Evolutionary conservation across 371 early-diverging fungal genomes (phyloP), one percentile per base, ranked within the genome.

Genomic region (Rhizopus microsporus): DNA sequence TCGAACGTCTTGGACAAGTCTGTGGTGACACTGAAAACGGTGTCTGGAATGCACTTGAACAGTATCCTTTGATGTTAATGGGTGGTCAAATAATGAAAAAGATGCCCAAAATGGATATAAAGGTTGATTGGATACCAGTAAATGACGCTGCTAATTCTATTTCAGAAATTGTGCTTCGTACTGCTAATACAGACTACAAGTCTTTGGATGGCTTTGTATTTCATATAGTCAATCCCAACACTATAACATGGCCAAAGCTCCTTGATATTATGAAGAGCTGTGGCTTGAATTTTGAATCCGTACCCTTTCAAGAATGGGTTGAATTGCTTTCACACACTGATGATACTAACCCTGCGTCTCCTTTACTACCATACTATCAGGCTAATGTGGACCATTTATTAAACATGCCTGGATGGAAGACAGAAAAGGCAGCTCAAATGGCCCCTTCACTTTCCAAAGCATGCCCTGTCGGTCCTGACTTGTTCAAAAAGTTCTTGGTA

Each of bases 1-100:
- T 79, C 7, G 56, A 70, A 33, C 74, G 79, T 17, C 38, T 75
- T 31, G 79, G 79, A 16, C 76, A 79, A 51, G 59, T 74, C 10
- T 66, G 64, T n/a, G 79, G 76, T 12, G 74, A 78, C 29, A 55
- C 65, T 7, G 46, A 35, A 7, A 54, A 63, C 13, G 79, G 74
- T 10, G 63, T 60, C 4, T 78, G 79, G 79, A 78, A 78, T 37
- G 54, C 51, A 3, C 35, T 39, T 13, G 79, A 78, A 31, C 68
- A 69, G 16, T 71, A 68, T 33, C 70, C 74, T 0, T 42, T 74
- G 10, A 51, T 69, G 65, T 52, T 74, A 16, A 43, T 69, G 1
- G 60, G 63, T 17, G 69, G 73, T 52, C 61, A 47, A 8, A 35
- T 50, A 9, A 35, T 50, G 17, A 4, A 7, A 6, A 31, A 49